These are phyloP conservation scores for Cubamyces sp. DNA, from an alignment of 768 basidiomycete species.

Conservation along the genomic window DNA sequence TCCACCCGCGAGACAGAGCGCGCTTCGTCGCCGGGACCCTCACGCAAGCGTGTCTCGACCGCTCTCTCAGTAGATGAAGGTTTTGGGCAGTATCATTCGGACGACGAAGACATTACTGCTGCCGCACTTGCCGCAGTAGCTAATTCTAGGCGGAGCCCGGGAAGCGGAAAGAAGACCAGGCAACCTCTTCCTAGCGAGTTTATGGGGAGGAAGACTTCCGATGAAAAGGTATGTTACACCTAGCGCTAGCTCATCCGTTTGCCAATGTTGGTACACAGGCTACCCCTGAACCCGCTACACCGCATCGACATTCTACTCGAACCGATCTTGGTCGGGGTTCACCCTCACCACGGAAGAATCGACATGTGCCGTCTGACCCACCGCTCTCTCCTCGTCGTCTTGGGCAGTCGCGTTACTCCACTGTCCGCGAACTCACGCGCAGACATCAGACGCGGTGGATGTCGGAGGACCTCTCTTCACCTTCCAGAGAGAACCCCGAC, in stretches of 20 bases:
- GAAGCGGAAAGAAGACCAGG: slow-evolving; percentile 42
- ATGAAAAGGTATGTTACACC: slow-evolving; percentile 45
- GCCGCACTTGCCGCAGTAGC: slow-evolving; percentile 67
- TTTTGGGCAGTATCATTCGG: slow-evolving; percentile 26
- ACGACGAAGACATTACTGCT: slow-evolving; percentile 49
- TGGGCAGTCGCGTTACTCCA: slow-evolving; percentile 45
- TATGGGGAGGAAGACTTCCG: slow-evolving; percentile 41
- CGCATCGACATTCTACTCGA: slow-evolving; percentile 28
- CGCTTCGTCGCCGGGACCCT: slow-evolving; percentile 44
- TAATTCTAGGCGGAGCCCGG: slow-evolving; percentile 56
- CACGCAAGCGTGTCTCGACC: slow-evolving; percentile 48
- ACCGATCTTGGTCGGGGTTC: slow-evolving; percentile 21
- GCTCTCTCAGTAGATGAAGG: slow-evolving; percentile 35
- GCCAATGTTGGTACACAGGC: neutral
- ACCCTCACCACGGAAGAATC: slow-evolving; percentile 29
- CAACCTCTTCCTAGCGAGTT: slow-evolving; percentile 59
- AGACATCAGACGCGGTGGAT: slow-evolving; percentile 58
- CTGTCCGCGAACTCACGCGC: slow-evolving; percentile 51
- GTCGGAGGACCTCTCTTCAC: slow-evolving; percentile 49
- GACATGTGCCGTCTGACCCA: slow-evolving; percentile 18
- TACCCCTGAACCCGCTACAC: slow-evolving; percentile 29
- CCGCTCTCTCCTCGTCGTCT: slow-evolving; percentile 34
- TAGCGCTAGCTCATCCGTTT: too few relatives aligned
- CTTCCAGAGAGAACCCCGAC: slow-evolving; percentile 28
- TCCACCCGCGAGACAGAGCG: slow-evolving; percentile 28